Base-by-base conservation (phyloP, 257 asterid genomes). In the Coffea canephora region DNA sequence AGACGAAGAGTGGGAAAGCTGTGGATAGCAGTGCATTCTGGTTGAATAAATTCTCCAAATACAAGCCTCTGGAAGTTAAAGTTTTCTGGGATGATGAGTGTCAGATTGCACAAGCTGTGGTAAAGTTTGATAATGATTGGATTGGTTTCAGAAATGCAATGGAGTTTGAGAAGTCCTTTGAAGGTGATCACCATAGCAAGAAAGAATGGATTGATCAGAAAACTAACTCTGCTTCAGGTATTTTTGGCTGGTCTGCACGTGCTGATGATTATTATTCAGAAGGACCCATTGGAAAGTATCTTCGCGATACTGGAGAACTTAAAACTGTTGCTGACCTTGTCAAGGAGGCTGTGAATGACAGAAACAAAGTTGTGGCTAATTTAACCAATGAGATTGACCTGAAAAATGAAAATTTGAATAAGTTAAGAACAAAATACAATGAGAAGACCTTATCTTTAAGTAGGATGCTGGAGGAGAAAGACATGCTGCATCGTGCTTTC, bases 401-500 rank as follows among this genome's bases (percentile, higher is more conserved):
- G 83, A 90, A 86, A 80, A 95, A 88, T 79, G 93, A 89, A 71
- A 89, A 91, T 82, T 85, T 93, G 83, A 91, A 91, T 82, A 84
- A 88, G 87, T 74, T 95, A 84, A 91, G 84, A 85, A 86, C 80
- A 31, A 85, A 83, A 78, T 90, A 77, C 88, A 90, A 90, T 71
- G 87, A 78, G 80, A 91, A 84, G 88, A 85, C 89, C 27, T 45
- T 91, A 88, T 89, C 97, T 4, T 88, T 91, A 43, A 86, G 90
- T 85, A 88, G 94, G 89, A 86, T 93, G 96, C 93, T 93, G 74
- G 91, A 87, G 83, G 98, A 93, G 94, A 95, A 93, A 85, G 98
- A 93, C 69, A 85, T 80, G 36, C 91, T 91, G 71, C 94, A 93
- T 86, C 98, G 90, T 68, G 71, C 87, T 80, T 93, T 91, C 78